These are phyloP conservation scores for Grosmannia serpens DNA, from an alignment of 2,329 filamentous ascomycete genomes.

Conservation along the genomic window DNA sequence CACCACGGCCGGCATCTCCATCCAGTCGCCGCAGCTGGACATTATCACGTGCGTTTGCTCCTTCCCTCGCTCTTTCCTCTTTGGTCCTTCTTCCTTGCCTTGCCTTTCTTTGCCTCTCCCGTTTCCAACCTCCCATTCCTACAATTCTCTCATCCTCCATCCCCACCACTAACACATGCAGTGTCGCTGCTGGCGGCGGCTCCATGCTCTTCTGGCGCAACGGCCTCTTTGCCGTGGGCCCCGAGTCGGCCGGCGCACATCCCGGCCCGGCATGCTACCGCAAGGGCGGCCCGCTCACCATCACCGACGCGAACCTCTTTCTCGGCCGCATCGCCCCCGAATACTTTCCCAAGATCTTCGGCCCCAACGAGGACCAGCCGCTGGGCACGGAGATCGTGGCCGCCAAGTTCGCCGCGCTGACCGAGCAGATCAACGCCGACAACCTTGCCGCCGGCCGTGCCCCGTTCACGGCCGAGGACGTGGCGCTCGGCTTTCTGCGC, in stretches of 20 bases:
- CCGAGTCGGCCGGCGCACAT: conserved; percentile 53
- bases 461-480: conserved; percentile 27
- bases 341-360: conserved; percentile 59
- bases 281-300: conserved; percentile 53
- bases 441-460: conserved; percentile 31
- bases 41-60: background rate
- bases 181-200: conserved; percentile 78
- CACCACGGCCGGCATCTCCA: conserved; percentile 29
- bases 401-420: conserved; percentile 75
- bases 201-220: conserved; percentile 53
- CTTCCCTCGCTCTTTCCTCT: background rate
- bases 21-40: background rate
- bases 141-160: background rate
- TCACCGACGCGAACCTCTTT: conserved; percentile 56
- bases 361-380: conserved; percentile 47
- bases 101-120: background rate
- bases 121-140: background rate
- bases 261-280: conserved; percentile 57
- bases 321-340: conserved; percentile 43
- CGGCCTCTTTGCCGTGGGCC: conserved; percentile 56
- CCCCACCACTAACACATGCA: conserved; percentile 57
- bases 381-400: conserved; percentile 60
- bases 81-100: background rate
- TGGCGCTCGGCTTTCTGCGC: conserved; percentile 46
- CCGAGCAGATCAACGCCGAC: conserved; percentile 54